Evolutionary conservation across 2,329 filamentous ascomycete genomes (phyloP), one percentile per base, ranked within the genome.

Genomic region (Albifimbria verrucaria): DNA sequence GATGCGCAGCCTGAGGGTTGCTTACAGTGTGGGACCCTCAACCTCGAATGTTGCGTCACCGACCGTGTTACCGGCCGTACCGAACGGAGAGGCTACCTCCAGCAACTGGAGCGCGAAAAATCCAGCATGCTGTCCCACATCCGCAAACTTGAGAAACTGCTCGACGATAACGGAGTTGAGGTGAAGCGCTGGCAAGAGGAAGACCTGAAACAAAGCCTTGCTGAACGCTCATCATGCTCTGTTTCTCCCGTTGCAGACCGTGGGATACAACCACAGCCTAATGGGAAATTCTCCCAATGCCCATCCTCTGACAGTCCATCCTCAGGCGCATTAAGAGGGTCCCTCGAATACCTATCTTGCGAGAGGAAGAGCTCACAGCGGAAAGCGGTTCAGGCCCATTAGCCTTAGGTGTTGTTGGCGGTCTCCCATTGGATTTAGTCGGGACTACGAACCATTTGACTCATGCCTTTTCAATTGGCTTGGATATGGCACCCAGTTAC

Each of bases 11-110:
- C 88, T 25, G 87, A 90, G 59, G 90, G 90, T 57, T 96, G 91
- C 73, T 89, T 89, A 56, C 88, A 90, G 62, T 96, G 91, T 74
- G 75, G 84, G 61, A 85, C 88, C 69, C 88, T 89, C 66, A 85
- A 84, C 58, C 83, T 88, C 62, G 83, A 89, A 65, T 96, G 91
- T 73, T 87, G 83, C 72, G 92, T 92, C 51, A 96, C 90, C 53
- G 90, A 96, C 69, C 86, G 91, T 62, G 90, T 94, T 65, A 92
- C 89, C 3, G 89, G 90, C 54, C 86, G 88, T 57, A 90, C 90
- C 49, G 88, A 89, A 55, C 83, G 86, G 52, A 80, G 91, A 62
- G 91, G 91, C 50, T 91, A 93, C 64, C 78, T 89, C 58, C 87
- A 92, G 66, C 82, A 86, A 60, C 77, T 94, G 52, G 90, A 96